Evolutionary conservation across 2,329 filamentous ascomycete genomes (phyloP), one percentile per base, ranked within the genome.

Genomic region (Cytospora paraplurivora): DNA sequence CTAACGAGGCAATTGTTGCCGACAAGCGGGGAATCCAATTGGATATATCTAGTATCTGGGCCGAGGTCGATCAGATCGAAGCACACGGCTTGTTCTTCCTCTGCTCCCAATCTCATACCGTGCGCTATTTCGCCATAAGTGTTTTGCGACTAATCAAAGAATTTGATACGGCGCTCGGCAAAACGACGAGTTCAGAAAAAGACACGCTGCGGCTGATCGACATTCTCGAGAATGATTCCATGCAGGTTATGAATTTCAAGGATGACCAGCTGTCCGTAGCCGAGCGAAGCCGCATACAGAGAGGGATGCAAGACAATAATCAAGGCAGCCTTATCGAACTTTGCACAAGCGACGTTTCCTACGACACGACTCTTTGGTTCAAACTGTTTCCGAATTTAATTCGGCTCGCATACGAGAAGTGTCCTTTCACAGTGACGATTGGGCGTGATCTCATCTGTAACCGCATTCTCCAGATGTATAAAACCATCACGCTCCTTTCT

Each of bases 311-410:
- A 69, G 92, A 90, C 72, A 91, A 88, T 72, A 92, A 92, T 69
- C 89, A 93, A 70, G 93, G 92, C 67, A 94, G 92, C 3, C 79
- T 99, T 19, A 90, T 98, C 38, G 94, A 98, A 73, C 85, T 99
- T 32, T 98, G 95, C 76, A 94, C 92, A 69, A 98, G 95, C 76
- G 95, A 98, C 69, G 88, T 95, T 33, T 92, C 93, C 0, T 97
- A 98, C 71, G 95, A 99, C 73, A 89, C 92, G 3, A 96, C 93
- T 0, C 79, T 99, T 13, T 99, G 95, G 95, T 96, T 95, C 78
- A 99, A 98, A 72, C 89, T 98, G 19, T 99, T 99, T 71, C 96
- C 95, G 4, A 98, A 97, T 71, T 83, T 99, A 37, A 91, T 99
- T 62, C 87, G 92, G 12, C 89, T 96, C 68, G 92, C 93, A 64